phyloP scores from a whole-genome alignment of 768 basidiomycete species.

The Serendipita sp. region DNA sequence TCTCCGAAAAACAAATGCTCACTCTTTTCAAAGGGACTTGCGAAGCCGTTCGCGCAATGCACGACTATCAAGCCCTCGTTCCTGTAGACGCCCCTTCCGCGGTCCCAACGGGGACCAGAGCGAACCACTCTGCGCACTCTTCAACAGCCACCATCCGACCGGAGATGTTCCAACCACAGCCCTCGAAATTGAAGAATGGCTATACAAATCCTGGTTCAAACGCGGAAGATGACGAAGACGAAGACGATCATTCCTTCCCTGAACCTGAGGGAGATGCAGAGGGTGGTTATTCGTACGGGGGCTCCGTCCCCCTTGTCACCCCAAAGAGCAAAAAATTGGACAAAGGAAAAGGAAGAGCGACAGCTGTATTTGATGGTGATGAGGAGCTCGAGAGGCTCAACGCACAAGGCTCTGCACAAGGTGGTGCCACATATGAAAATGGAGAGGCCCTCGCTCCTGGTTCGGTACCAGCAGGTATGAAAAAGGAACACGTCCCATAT shows the following conservation, averaged over 20 bases:
- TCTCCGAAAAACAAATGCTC: slow-evolving; percentile 78
- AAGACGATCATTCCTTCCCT: slow-evolving; percentile 55
- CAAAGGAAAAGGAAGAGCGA: slow-evolving; percentile 35
- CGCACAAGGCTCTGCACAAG: slow-evolving; percentile 18
- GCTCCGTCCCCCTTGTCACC: slow-evolving; percentile 12
- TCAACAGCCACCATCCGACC: slow-evolving; percentile 13
- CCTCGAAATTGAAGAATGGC: slow-evolving; percentile 11
- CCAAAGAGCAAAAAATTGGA: slow-evolving; percentile 15
- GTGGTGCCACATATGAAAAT: slow-evolving; percentile 21
- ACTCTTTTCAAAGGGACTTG: slow-evolving; percentile 88
- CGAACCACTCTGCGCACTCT: not conserved
- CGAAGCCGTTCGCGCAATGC: slow-evolving; percentile 87
- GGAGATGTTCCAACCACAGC: slow-evolving; percentile 15
- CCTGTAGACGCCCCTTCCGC: slow-evolving; percentile 15
- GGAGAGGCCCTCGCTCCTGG: slow-evolving; percentile 9
- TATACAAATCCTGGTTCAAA: slow-evolving; percentile 11
- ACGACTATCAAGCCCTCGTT: slow-evolving; percentile 51
- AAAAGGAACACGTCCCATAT: slow-evolving; percentile 57
- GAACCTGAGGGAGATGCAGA: slow-evolving; percentile 61
- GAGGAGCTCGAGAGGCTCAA: slow-evolving; percentile 34
- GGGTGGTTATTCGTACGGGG: slow-evolving; percentile 56
- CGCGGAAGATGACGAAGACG: slow-evolving; percentile 32
- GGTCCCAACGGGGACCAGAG: slow-evolving; percentile 12
- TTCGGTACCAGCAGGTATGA: slow-evolving; percentile 21
- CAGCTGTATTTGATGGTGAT: slow-evolving; percentile 65